Evolutionary conservation across 2,329 filamentous ascomycete species (phyloP).

Genomic region (Pseudocercospora eumusae): DNA sequence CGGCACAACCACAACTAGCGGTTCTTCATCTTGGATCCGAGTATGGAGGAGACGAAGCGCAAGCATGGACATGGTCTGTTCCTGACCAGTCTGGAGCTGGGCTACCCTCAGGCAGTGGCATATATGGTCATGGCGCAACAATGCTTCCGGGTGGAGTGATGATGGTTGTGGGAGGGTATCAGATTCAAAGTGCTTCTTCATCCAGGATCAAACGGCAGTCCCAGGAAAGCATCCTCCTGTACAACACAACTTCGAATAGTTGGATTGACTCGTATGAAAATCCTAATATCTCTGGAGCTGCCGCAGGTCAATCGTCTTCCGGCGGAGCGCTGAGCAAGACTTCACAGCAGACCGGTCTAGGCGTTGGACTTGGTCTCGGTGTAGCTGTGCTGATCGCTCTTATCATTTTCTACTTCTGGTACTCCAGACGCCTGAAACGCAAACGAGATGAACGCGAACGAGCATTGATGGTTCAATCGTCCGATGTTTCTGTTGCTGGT

Average conservation of each 20-base stretch:
- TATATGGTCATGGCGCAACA: slow-evolving; percentile 63
- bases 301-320: slow-evolving; percentile 5
- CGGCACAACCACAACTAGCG: slow-evolving; percentile 79
- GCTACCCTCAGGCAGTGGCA: slow-evolving; percentile 48
- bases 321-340: slow-evolving; percentile 44
- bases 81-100: slow-evolving; percentile 54
- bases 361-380: slow-evolving; percentile 49
- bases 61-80: slow-evolving; percentile 69
- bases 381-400: slow-evolving; percentile 46
- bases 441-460: slow-evolving; percentile 54
- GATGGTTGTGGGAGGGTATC: slow-evolving; percentile 62
- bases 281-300: slow-evolving; percentile 17
- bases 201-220: slow-evolving; percentile 42
- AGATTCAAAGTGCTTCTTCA: slow-evolving; percentile 47
- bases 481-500: slow-evolving; percentile 44
- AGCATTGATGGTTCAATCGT: slow-evolving; percentile 48
- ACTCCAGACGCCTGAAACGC: slow-evolving; percentile 44
- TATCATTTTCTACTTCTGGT: slow-evolving; percentile 52
- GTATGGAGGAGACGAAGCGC: slow-evolving; percentile 58
- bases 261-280: slow-evolving; percentile 62
- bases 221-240: slow-evolving; percentile 54
- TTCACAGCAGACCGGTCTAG: slow-evolving; percentile 50
- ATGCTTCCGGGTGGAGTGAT: slow-evolving; percentile 64
- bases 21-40: slow-evolving; percentile 73
- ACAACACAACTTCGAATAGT: slow-evolving; percentile 61